Percentiles rank a stretch among this genome's conserved stretches.
Conservation (phyloP, 305 asterid species). For the Fraxinus dipetala region DNA sequence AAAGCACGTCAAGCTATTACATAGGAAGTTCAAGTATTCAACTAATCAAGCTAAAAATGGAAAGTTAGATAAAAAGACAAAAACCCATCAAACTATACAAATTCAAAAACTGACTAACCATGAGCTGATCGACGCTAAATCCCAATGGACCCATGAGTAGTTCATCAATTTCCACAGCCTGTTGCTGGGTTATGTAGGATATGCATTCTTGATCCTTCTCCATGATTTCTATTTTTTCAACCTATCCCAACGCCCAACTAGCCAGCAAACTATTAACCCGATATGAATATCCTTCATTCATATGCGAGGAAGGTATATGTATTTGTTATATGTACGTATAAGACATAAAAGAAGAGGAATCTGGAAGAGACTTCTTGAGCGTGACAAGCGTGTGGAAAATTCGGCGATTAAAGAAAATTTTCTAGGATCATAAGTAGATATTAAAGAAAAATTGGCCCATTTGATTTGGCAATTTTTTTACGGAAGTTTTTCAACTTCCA, state of each 20-base stretch:
- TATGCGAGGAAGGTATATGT: not conserved
- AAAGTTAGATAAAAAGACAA: not conserved
- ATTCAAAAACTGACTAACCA: constrained; percentile 34
- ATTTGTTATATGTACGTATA: not conserved
- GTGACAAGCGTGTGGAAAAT: not conserved
- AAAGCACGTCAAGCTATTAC: not conserved
- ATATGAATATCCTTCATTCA: not conserved
- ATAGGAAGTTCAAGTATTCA: not conserved
- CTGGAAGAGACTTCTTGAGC: not conserved
- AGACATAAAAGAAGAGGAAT: not conserved
- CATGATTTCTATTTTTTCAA: constrained; percentile 10
- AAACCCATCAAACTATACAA: not conserved
- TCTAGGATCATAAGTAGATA: not conserved
- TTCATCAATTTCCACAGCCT: constrained; percentile 61
- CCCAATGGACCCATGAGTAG: constrained; percentile 50
- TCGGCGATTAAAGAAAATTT: not conserved
- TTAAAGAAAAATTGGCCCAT: not conserved
- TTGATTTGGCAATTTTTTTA: too few species aligned
- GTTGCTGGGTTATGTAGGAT: constrained; percentile 44
- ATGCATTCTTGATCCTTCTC: constrained; percentile 34
- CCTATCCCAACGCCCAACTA: not conserved
- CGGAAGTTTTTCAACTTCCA: too few species aligned
- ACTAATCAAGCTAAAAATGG: not conserved
- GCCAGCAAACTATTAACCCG: not conserved
- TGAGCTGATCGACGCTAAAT: constrained; percentile 40